phyloP scores from a whole-genome alignment of 1,284 basidiomycete genomes.

The Microbotryum violaceum region DNA sequence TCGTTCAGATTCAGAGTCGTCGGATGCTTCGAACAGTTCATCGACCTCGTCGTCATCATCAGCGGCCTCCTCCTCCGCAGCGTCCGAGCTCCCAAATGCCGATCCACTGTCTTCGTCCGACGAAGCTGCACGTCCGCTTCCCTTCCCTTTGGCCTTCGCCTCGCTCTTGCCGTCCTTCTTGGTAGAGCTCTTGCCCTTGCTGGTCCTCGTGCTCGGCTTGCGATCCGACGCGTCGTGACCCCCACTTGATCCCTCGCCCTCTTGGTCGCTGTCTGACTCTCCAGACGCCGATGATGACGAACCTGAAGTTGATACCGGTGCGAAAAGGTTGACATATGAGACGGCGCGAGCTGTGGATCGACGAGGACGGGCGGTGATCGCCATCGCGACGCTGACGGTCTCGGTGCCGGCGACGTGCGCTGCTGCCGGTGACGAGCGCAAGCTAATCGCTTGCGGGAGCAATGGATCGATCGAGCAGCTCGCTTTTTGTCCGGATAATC shows the following conservation, averaged over 20 bases:
- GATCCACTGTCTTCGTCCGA: no score
- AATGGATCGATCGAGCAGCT: no score
- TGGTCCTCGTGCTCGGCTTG: not conserved
- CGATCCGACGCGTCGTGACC: not conserved
- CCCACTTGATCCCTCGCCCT: not conserved
- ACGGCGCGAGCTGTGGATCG: not conserved
- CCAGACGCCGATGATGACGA: not conserved
- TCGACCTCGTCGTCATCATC: no score
- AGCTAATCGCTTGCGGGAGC: no score
- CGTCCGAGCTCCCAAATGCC: no score
- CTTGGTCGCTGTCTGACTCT: not conserved
- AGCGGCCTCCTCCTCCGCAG: no score
- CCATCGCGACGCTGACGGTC: not conserved
- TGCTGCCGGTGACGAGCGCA: no score
- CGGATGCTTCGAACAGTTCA: no score
- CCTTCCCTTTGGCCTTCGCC: not conserved
- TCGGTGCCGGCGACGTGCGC: no score
- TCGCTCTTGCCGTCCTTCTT: not conserved
- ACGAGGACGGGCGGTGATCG: not conserved
- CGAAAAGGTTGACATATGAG: constrained; percentile 1
- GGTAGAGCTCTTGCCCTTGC: not conserved
- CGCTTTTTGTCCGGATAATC: no score
- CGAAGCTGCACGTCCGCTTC: no score
- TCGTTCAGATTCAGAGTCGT: no score
- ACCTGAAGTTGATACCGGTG: not conserved